Percentiles rank a stretch among this genome's conserved stretches.
phyloP scores from a whole-genome alignment of 2,329 filamentous ascomycete species.

The Sarocladium oryzae region DNA sequence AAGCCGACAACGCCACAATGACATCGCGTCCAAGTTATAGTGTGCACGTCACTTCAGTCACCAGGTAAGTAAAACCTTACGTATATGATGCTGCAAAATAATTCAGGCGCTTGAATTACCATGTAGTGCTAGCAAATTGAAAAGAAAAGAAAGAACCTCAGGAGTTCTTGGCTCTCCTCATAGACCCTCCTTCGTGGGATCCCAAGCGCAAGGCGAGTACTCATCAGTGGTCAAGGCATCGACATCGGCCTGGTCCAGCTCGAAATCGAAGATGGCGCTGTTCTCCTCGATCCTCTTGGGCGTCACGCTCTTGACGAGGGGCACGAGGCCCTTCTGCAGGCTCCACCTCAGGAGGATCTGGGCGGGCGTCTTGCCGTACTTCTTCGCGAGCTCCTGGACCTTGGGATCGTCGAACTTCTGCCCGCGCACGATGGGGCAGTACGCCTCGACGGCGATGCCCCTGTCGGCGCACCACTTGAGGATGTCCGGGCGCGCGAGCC shows the following conservation, averaged over 20 bases:
- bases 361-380: conserved; percentile 66
- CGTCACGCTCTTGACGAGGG: conserved; percentile 68
- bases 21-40: too few relatives aligned
- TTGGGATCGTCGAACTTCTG: conserved; percentile 64
- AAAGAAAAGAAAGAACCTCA: too few relatives aligned
- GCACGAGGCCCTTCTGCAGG: conserved; percentile 69
- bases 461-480: conserved; percentile 66
- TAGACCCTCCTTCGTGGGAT: conserved; percentile 43
- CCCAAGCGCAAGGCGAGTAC: conserved; percentile 51
- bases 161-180: neutral
- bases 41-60: too few relatives aligned
- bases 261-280: conserved; percentile 47
- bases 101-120: too few relatives aligned
- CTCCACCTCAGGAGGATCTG: conserved; percentile 79
- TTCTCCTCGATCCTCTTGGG: conserved; percentile 62
- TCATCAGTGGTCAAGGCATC: conserved; percentile 41
- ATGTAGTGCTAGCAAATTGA: too few relatives aligned
- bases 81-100: too few relatives aligned
- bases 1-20: too few relatives aligned
- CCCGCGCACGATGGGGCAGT: conserved; percentile 57
- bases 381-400: conserved; percentile 58
- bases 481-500: conserved; percentile 75
- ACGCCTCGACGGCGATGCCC: conserved; percentile 57
- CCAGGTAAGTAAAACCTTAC: too few relatives aligned
- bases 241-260: conserved; percentile 47